These are phyloP conservation scores for Sanghuangporus baumii DNA, from an alignment of 1,284 basidiomycete species.

Conservation along the genomic window DNA sequence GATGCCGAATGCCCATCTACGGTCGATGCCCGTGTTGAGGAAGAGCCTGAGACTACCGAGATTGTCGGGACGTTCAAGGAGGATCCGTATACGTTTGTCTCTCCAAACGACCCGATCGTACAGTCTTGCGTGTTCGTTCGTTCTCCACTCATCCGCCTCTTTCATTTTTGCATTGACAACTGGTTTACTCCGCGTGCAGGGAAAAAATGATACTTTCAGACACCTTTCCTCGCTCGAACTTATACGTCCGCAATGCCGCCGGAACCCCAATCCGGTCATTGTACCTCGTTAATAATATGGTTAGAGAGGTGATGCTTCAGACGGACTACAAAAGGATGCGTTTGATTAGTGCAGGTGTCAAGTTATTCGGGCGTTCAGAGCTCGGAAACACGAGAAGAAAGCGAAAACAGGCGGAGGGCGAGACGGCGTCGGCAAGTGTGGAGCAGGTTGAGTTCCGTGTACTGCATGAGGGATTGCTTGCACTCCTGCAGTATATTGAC, in stretches of 20 bases:
- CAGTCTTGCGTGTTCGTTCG: conserved; percentile 60
- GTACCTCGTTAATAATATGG: conserved; percentile 85
- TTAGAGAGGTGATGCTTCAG: conserved; percentile 72
- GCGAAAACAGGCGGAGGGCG: neutral
- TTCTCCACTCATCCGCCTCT: neutral
- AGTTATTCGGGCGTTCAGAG: conserved; percentile 56
- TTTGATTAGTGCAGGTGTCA: conserved; percentile 88
- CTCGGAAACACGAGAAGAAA: conserved; percentile 19
- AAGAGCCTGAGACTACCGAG: conserved; percentile 24
- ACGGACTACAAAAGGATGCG: conserved; percentile 87
- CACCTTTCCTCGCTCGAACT: conserved; percentile 67
- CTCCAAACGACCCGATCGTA: conserved; percentile 66
- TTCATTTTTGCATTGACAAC: neutral
- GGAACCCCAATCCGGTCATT: conserved; percentile 79
- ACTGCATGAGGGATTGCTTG: conserved; percentile 80
- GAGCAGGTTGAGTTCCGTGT: conserved; percentile 67
- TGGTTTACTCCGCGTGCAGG: conserved; percentile 27
- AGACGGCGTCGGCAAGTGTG: conserved; percentile 6
- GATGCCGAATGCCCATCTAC: conserved; percentile 15
- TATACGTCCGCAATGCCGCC: conserved; percentile 84
- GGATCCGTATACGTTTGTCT: conserved; percentile 83
- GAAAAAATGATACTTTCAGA: conserved; percentile 67
- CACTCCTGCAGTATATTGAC: conserved; percentile 77
- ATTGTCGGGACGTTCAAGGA: conserved; percentile 70
- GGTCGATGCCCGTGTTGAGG: conserved; percentile 14